Evolutionary conservation across 495 filamentous ascomycete species (phyloP), one percentile per base, ranked within the genome.

Genomic region (Letharia columbiana): DNA sequence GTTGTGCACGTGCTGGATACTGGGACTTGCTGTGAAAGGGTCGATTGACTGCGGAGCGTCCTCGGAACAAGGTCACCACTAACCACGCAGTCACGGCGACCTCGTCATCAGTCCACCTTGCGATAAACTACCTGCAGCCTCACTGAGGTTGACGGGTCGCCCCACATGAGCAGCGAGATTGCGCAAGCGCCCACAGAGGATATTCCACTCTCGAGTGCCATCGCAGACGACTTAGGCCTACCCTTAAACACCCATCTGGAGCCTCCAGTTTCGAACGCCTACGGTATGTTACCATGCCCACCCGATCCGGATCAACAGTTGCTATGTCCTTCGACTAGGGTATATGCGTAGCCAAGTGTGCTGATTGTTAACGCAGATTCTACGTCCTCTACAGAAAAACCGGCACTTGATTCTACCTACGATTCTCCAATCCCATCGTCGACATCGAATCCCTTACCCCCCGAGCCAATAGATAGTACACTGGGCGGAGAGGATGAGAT

Each of bases 151-250:
- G 58, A 49, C 59, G 59, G 60, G 41, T 73, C 67, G 77, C 73
- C 75, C 73, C 76, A 75, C 71, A 82, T 82, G 80, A 81, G 79
- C 75, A 73, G 77, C 75, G 79, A 80, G 73, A 68, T 72, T 61
- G 71, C 68, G 64, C 76, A 75, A 68, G 70, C 76, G 61, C 69
- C 74, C 37, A 75, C 69, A 65, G 76, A 76, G 69, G 73, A 72
- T 69, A 62, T 61, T 62, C 23, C 59, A 50, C 57, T 67, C 42
- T 67, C 69, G 12, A 63, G 69, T 31, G 41, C 70, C 47, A 58
- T 66, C 31, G 67, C 61, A 28, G 72, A 74, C 66, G 62, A 70
- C 33, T 39, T 73, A 33, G 67, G 69, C 33, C 42, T 74, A 31
- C 66, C 67, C 13, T 64, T 54, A 11, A 66, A 64, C 20, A 65